phyloP scores from a whole-genome alignment of 129 eudicot genomes.

The Ambrosia trifida region DNA sequence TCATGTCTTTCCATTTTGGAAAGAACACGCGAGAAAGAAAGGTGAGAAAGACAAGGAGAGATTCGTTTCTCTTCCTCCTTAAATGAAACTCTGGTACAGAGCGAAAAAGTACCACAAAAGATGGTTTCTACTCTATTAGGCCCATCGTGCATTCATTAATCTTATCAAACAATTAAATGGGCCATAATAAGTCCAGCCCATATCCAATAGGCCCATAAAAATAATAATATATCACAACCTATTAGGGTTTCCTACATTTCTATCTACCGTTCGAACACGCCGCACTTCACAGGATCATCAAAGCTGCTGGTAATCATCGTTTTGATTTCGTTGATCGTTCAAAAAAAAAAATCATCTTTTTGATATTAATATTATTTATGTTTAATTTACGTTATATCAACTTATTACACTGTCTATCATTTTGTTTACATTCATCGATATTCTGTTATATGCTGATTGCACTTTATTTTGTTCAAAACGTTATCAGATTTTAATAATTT shows the following conservation, averaged over 20 bases:
- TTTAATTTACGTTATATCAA: not conserved
- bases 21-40: too few species aligned
- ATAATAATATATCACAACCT: not conserved
- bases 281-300: constrained; percentile 19
- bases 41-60: too few species aligned
- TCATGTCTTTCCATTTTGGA: too few species aligned
- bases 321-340: not conserved
- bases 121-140: too few species aligned
- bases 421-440: not conserved
- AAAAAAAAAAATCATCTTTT: not conserved
- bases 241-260: constrained; percentile 22
- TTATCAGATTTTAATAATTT: too few species aligned
- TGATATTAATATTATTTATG: not conserved
- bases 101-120: too few species aligned
- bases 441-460: not conserved
- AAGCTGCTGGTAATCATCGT: constrained; percentile 3
- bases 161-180: not conserved
- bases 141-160: too few species aligned
- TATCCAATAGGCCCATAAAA: not conserved
- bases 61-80: too few species aligned
- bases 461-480: too few species aligned
- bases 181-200: not conserved
- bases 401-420: not conserved
- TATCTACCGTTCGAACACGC: constrained; percentile 5
- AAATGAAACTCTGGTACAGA: too few species aligned